phyloP scores from a whole-genome alignment of 2,329 filamentous ascomycete species.

The Aspergillus thermomutatus region DNA sequence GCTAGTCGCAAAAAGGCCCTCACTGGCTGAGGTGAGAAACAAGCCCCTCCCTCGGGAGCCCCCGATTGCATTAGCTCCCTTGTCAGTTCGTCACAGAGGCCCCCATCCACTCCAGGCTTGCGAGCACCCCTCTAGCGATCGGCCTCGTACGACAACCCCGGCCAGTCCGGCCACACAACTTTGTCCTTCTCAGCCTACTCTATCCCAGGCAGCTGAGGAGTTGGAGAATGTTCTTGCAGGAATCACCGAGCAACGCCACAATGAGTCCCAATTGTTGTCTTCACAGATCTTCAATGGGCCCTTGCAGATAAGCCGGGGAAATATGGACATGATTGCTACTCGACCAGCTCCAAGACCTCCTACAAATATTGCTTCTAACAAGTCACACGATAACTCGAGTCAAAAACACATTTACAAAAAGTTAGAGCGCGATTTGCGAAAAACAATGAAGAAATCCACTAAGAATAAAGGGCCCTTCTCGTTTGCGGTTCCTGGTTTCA shows the following conservation, averaged over 20 bases:
- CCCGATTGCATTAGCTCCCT: slow-evolving; percentile 26
- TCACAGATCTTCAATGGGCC: slow-evolving; percentile 23
- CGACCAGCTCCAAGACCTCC: slow-evolving; percentile 31
- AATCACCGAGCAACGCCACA: slow-evolving; percentile 16
- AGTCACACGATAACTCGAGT: slow-evolving; percentile 7
- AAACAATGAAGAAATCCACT: slow-evolving; percentile 10
- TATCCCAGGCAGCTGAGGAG: slow-evolving; percentile 35
- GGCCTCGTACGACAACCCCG: slow-evolving; percentile 1
- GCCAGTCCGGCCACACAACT: slow-evolving; percentile 8
- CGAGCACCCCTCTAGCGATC: slow-evolving; percentile 2
- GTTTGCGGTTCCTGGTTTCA: slow-evolving; percentile 16
- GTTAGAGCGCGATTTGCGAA: not conserved
- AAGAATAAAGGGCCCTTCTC: slow-evolving; percentile 16
- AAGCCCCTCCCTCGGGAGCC: slow-evolving; percentile 42
- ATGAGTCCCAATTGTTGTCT: slow-evolving; percentile 9
- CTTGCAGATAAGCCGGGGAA: slow-evolving; percentile 33
- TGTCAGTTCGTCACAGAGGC: slow-evolving; percentile 19
- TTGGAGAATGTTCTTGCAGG: slow-evolving; percentile 32
- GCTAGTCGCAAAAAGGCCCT: not conserved
- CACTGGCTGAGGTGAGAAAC: slow-evolving; percentile 29
- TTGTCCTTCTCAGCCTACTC: slow-evolving; percentile 16
- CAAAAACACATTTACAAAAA: not conserved
- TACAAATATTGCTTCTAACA: slow-evolving; percentile 13
- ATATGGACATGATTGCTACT: slow-evolving; percentile 31
- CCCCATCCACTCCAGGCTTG: slow-evolving; percentile 2